Percentiles rank a stretch among this genome's conserved stretches.
phyloP scores from a whole-genome alignment of 1,139 yeast genomes.

The Yamadazyma diddensiae region DNA sequence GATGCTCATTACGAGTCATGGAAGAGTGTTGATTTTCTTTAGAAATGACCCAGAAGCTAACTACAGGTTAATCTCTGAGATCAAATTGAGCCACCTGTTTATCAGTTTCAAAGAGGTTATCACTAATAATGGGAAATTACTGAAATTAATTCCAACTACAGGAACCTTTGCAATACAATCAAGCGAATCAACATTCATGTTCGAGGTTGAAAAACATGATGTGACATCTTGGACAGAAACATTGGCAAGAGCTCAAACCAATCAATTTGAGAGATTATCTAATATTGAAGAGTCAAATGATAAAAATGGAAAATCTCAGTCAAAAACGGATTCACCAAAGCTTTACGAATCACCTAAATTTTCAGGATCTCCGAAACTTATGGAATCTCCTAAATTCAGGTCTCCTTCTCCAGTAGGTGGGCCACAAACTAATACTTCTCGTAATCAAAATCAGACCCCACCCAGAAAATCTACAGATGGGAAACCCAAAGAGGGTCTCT shows the following conservation, averaged over 20 bases:
- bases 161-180: constrained; percentile 58
- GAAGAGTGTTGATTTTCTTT: constrained; percentile 51
- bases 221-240: constrained; percentile 55
- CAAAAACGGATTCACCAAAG: neutral
- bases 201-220: constrained; percentile 57
- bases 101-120: constrained; percentile 56
- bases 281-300: constrained; percentile 4
- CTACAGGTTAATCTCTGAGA: constrained; percentile 45
- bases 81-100: constrained; percentile 45
- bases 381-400: constrained; percentile 23
- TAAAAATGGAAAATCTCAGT: constrained; percentile 12
- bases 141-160: constrained; percentile 34
- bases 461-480: constrained; percentile 1
- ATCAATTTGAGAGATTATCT: constrained; percentile 43
- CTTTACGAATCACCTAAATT: neutral
- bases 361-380: constrained; percentile 21
- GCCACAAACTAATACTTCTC: neutral
- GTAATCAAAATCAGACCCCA: neutral
- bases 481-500: constrained; percentile 11
- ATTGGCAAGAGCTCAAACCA: constrained; percentile 46
- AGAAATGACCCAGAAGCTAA: constrained; percentile 30
- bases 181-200: constrained; percentile 42
- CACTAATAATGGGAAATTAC: constrained; percentile 26
- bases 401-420: neutral
- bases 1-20: constrained; percentile 52